Conservation (phyloP, 129 eudicot genomes). For the Flaveria robusta region DNA sequence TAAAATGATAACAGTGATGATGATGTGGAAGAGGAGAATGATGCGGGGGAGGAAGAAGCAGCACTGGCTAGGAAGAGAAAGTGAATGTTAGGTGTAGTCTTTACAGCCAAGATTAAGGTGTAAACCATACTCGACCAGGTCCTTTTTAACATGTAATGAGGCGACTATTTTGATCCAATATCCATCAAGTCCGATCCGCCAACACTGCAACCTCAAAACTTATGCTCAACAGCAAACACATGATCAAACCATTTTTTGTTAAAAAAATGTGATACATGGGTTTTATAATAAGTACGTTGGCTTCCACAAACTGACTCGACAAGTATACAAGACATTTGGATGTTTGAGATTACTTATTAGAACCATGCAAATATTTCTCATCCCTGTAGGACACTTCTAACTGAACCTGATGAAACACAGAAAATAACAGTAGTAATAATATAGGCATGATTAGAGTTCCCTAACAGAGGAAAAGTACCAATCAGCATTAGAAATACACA, state of each 20-base stretch:
- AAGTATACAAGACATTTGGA: too few species aligned
- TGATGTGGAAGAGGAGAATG: too few species aligned
- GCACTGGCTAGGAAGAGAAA: background rate
- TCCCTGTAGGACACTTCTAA: background rate
- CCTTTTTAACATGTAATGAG: background rate
- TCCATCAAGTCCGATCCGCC: background rate
- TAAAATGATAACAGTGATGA: too few species aligned
- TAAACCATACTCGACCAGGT: too few species aligned
- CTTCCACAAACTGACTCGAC: too few species aligned
- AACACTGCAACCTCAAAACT: too few species aligned
- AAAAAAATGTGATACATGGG: too few species aligned
- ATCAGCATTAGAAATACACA: background rate
- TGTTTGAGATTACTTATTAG: background rate
- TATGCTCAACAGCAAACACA: too few species aligned
- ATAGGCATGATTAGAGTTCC: background rate
- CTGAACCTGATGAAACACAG: background rate
- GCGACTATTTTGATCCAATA: background rate
- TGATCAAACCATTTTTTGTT: too few species aligned
- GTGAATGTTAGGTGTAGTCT: background rate
- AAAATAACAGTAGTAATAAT: background rate
- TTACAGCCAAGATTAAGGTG: too few species aligned
- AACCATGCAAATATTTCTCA: background rate
- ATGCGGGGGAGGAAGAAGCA: too few species aligned
- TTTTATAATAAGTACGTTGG: too few species aligned
- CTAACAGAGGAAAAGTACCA: background rate